Conservation (phyloP, 169 alveolate species). For the Plasmodium coatneyi region DNA sequence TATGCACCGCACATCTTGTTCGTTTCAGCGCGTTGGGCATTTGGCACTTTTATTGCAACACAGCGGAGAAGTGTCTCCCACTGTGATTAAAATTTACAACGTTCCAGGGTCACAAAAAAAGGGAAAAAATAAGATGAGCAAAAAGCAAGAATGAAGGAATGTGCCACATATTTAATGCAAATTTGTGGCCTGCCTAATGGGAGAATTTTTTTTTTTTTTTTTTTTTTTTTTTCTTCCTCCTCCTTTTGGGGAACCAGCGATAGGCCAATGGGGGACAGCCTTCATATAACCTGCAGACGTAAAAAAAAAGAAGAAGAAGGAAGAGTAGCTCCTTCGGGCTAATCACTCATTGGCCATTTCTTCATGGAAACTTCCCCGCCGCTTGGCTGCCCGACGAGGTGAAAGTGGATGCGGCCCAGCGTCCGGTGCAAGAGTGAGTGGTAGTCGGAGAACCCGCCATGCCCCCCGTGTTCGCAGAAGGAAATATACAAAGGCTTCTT, state of each 20-base stretch:
- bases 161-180: neutral
- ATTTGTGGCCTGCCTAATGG: neutral
- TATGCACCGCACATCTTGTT: neutral
- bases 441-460: slow-evolving; percentile 17
- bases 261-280: neutral
- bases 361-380: neutral
- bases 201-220: too few species aligned
- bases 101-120: neutral
- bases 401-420: slow-evolving; percentile 30
- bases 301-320: too few species aligned
- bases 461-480: slow-evolving; percentile 41
- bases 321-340: neutral
- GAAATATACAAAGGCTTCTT: slow-evolving; percentile 30
- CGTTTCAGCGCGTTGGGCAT: neutral
- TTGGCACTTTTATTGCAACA: neutral
- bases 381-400: neutral
- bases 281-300: neutral
- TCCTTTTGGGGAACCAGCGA: neutral
- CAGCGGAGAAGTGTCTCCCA: neutral
- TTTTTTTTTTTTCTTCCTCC: too few species aligned
- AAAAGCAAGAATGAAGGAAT: neutral
- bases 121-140: neutral
- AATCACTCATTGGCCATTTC: neutral
- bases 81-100: neutral
- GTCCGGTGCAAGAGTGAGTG: neutral